Evolutionary conservation across 2,329 filamentous ascomycete species (phyloP).

Genomic region (Hypoxylon sp.): DNA sequence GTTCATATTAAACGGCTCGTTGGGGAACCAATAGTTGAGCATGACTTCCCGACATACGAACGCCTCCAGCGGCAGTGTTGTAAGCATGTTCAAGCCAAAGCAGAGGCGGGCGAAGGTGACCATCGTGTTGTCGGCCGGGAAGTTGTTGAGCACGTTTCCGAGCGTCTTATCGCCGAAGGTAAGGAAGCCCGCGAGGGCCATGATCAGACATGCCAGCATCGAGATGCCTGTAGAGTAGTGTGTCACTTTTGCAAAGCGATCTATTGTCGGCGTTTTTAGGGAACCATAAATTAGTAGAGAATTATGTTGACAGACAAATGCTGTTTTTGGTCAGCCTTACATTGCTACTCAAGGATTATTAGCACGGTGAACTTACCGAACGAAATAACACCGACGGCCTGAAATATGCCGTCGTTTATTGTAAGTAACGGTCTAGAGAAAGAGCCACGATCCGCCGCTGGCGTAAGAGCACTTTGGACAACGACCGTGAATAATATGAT

Average conservation of each 20-base stretch:
- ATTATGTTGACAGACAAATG: constrained; percentile 88
- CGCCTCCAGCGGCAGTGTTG: constrained; percentile 93
- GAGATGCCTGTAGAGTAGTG: constrained; percentile 94
- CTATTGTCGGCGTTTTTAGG: constrained; percentile 91
- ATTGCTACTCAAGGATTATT: constrained; percentile 1
- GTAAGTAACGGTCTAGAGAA: constrained; percentile 79
- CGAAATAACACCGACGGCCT: constrained; percentile 97
- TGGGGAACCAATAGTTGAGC: constrained; percentile 83
- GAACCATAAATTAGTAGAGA: constrained; percentile 98
- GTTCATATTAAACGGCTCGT: constrained; percentile 82
- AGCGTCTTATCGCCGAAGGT: constrained; percentile 92
- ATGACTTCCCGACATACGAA: constrained; percentile 98
- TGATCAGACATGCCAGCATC: constrained; percentile 89
- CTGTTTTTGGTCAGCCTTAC: constrained; percentile 59
- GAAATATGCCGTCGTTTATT: constrained; percentile 91
- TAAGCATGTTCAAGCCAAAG: constrained; percentile 99
- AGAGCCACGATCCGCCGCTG: constrained; percentile 78
- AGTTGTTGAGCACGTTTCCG: constrained; percentile 98
- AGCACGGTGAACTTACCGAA: constrained; percentile 75
- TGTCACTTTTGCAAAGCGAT: constrained; percentile 93
- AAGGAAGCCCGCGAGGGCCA: constrained; percentile 91
- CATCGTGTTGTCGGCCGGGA: constrained; percentile 89
- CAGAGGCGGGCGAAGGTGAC: constrained; percentile 95
- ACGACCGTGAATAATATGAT: constrained; percentile 91
- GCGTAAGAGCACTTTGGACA: constrained; percentile 83